A percentile compares a stretch with the other conserved stretches of the same genome.
Evolutionary conservation across 495 filamentous ascomycete species (phyloP).

Genomic region (Penicillium maclennaniae): DNA sequence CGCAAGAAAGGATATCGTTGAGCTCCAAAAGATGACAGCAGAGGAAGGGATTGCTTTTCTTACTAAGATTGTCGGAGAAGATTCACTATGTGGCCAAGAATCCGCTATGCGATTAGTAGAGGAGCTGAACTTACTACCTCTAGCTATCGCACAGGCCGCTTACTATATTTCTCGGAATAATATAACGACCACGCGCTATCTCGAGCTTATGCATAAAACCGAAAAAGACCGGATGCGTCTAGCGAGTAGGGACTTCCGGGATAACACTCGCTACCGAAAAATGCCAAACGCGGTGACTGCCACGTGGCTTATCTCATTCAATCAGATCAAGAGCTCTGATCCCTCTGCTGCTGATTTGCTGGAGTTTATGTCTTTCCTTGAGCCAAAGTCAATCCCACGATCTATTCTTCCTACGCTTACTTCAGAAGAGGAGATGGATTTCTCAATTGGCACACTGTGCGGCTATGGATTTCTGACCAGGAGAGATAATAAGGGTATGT

Average conservation of each 20-base stretch:
- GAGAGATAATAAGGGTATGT: slow-evolving; percentile 5
- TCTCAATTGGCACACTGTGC: slow-evolving; percentile 26
- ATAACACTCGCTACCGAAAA: slow-evolving; percentile 32
- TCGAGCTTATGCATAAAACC: slow-evolving; percentile 33
- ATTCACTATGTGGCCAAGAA: slow-evolving; percentile 7
- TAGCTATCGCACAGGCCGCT: slow-evolving; percentile 35
- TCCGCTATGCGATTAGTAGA: slow-evolving; percentile 17
- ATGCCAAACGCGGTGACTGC: slow-evolving; percentile 30
- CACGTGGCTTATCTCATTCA: slow-evolving; percentile 51
- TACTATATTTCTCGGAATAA: slow-evolving; percentile 33
- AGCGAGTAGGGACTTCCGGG: slow-evolving; percentile 43
- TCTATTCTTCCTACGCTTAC: slow-evolving; percentile 16
- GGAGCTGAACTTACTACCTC: slow-evolving; percentile 25
- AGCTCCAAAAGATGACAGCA: slow-evolving; percentile 8
- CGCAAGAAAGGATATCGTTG: slow-evolving; percentile 18
- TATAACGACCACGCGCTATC: slow-evolving; percentile 36
- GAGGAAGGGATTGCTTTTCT: slow-evolving; percentile 17
- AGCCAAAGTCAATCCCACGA: slow-evolving; percentile 33
- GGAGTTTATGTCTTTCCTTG: slow-evolving; percentile 41
- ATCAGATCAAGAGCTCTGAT: slow-evolving; percentile 37
- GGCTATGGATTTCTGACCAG: slow-evolving; percentile 27
- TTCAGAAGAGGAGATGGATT: slow-evolving; percentile 15
- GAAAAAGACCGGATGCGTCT: slow-evolving; percentile 33
- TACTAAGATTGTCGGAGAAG: slow-evolving; percentile 8
- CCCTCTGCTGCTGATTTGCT: slow-evolving; percentile 35